Evolutionary conservation across 2,329 filamentous ascomycete genomes (phyloP).

Genomic region (Shiraia sp.): DNA sequence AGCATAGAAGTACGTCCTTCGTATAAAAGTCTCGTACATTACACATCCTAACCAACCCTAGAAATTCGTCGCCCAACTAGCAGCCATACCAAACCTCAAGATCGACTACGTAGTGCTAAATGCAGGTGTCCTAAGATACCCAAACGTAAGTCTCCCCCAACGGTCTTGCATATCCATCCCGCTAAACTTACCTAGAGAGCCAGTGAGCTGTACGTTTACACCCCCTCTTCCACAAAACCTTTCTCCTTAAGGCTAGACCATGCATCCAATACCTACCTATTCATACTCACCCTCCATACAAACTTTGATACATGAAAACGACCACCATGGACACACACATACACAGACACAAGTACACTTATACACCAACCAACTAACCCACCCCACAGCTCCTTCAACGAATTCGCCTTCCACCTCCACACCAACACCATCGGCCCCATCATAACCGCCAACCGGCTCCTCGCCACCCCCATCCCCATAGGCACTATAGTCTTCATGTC

Average conservation of each 20-base stretch:
- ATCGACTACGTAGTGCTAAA: conserved; percentile 62
- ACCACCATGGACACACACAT: too few relatives aligned
- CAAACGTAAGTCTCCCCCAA: conserved; percentile 52
- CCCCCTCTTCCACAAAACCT: conserved; percentile 23
- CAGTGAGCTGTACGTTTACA: conserved; percentile 54
- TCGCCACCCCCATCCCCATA: conserved; percentile 52
- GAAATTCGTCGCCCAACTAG: conserved; percentile 50
- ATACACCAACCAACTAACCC: too few relatives aligned
- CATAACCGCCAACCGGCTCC: conserved; percentile 57
- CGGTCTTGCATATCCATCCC: conserved; percentile 7
- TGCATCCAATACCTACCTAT: conserved; percentile 18
- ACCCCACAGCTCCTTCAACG: conserved; percentile 55
- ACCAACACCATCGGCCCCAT: conserved; percentile 65
- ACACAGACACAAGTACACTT: too few relatives aligned
- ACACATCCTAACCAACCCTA: conserved; percentile 21
- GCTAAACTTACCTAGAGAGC: conserved; percentile 51
- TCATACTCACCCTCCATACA: conserved; percentile 8
- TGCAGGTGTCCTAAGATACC: conserved; percentile 60
- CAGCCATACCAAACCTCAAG: conserved; percentile 46
- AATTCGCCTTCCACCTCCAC: conserved; percentile 59
- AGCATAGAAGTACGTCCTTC: conserved; percentile 52
- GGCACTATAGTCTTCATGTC: conserved; percentile 61
- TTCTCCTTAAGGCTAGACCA: conserved; percentile 22
- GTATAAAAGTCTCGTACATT: background rate
- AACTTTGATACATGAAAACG: too few relatives aligned